Conservation (phyloP, 139 green algal species). For the Tetratostichococcus sp. region DNA sequence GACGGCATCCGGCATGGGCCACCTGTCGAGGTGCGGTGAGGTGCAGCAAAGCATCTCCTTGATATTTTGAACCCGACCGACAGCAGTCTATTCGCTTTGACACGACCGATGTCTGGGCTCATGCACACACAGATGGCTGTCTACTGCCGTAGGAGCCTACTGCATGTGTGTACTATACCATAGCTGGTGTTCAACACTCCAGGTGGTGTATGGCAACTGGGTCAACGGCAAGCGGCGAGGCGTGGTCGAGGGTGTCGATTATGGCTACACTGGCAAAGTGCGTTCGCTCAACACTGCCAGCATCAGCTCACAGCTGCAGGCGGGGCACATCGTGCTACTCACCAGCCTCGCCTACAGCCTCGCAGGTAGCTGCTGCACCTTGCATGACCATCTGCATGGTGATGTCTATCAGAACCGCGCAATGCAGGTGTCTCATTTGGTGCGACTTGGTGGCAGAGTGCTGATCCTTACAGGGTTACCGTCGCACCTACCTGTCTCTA, state of each 20-base stretch:
- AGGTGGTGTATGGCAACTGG: conserved; percentile 89
- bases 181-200: not conserved
- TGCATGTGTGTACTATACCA: too few species aligned
- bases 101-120: too few species aligned
- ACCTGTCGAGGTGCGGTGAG: conserved; percentile 14
- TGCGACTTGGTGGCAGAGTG: too few species aligned
- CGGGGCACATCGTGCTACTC: conserved; percentile 85
- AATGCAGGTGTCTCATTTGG: too few species aligned
- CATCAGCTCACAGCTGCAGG: conserved; percentile 76
- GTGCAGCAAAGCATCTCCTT: too few species aligned
- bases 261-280: conserved; percentile 64
- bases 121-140: too few species aligned
- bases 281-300: not conserved
- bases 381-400: not conserved
- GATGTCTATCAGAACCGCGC: too few species aligned
- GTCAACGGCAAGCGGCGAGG: conserved; percentile 82
- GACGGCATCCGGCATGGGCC: conserved; percentile 39
- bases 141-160: too few species aligned
- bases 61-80: too few species aligned
- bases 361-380: not conserved
- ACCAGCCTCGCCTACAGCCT: conserved; percentile 64
- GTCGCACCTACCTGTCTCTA: too few species aligned
- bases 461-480: too few species aligned
- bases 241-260: conserved; percentile 90
- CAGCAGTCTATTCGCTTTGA: too few species aligned